Conservation (phyloP, 2,329 filamentous ascomycete genomes). For the Plenodomus biglobosus region DNA sequence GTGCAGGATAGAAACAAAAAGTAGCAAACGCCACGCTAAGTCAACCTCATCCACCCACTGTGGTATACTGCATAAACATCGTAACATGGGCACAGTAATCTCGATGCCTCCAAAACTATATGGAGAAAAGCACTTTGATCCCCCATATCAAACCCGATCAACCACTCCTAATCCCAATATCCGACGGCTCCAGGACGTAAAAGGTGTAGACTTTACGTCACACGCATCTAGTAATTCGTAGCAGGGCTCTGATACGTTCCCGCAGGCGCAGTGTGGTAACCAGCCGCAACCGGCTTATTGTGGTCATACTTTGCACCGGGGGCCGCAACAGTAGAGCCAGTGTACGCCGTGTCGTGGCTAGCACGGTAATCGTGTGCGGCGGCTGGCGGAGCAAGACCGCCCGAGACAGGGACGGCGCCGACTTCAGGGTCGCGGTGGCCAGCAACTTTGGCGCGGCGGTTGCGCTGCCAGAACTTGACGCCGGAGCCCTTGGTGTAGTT, state of each 20-base stretch:
- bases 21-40: too few species aligned
- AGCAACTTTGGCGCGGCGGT: conserved; percentile 35
- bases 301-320: conserved; percentile 39
- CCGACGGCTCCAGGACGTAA: too few species aligned
- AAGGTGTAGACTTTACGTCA: not conserved
- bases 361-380: conserved; percentile 44
- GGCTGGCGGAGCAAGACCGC: conserved; percentile 17
- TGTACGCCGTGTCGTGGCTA: conserved; percentile 53
- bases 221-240: conserved; percentile 28
- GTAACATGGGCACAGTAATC: conserved; percentile 5
- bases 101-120: conserved; percentile 1
- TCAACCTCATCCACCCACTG: not conserved
- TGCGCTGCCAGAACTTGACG: conserved; percentile 51
- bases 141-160: not conserved
- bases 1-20: too few species aligned
- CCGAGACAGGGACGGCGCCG: conserved; percentile 29
- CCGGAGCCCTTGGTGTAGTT: conserved; percentile 66
- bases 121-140: not conserved
- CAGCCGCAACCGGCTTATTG: conserved; percentile 41
- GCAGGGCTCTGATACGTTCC: conserved; percentile 41
- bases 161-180: too few species aligned
- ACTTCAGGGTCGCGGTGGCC: conserved; percentile 50
- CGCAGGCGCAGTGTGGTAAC: conserved; percentile 51
- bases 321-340: conserved; percentile 51
- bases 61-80: conserved; percentile 15